Evolutionary conservation across 2,329 filamentous ascomycete species (phyloP).

Genomic region (Fusarium piperis): DNA sequence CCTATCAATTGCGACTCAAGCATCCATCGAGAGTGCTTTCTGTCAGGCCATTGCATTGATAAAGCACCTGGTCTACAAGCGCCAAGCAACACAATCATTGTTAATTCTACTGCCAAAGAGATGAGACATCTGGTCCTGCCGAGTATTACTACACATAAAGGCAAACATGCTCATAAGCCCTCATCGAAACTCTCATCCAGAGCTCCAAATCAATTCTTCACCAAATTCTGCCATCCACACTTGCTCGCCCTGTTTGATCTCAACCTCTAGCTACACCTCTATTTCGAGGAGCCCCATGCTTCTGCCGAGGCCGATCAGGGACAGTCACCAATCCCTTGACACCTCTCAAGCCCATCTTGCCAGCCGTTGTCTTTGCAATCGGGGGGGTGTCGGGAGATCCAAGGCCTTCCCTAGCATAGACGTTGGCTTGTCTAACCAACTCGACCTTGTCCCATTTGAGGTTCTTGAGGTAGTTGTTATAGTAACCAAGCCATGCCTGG

Average conservation of each 20-base stretch:
- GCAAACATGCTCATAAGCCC: not conserved
- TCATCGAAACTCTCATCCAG: not conserved
- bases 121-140: not conserved
- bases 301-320: conserved; percentile 52
- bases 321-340: conserved; percentile 59
- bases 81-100: not conserved
- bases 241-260: not conserved
- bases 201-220: not conserved
- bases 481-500: conserved; percentile 67
- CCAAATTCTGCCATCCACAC: not conserved
- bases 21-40: not conserved
- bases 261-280: not conserved
- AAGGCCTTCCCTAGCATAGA: conserved; percentile 59
- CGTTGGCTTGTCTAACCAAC: conserved; percentile 62
- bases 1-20: not conserved
- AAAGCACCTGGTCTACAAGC: not conserved
- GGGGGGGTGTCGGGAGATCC: conserved; percentile 57
- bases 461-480: conserved; percentile 60
- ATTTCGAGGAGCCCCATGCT: conserved; percentile 22
- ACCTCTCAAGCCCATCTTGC: conserved; percentile 68
- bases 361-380: conserved; percentile 57
- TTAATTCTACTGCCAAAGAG: not conserved
- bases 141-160: not conserved
- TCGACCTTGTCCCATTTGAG: conserved; percentile 54
- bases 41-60: not conserved